Evolutionary conservation across 371 early-diverging fungal genomes (phyloP).

Genomic region (Furculomyces boomerangus): DNA sequence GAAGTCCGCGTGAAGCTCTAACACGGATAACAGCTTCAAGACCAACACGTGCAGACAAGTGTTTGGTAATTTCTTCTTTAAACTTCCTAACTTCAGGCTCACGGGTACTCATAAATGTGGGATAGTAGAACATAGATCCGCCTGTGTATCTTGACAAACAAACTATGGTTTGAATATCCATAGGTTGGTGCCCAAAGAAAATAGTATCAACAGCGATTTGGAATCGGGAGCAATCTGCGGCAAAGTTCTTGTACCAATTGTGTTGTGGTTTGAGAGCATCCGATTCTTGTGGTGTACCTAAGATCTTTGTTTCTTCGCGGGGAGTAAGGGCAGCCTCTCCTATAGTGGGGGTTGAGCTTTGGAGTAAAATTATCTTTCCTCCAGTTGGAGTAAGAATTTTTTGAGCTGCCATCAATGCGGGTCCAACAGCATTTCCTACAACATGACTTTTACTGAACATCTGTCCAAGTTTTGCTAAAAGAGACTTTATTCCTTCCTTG

Average conservation of each 20-base stretch:
- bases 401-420: constrained; percentile 59
- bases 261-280: constrained; percentile 63
- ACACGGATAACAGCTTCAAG: constrained; percentile 93
- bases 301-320: constrained; percentile 75
- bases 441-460: constrained; percentile 60
- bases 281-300: constrained; percentile 79
- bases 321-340: constrained; percentile 74
- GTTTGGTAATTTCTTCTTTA: constrained; percentile 65
- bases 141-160: constrained; percentile 82
- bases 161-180: constrained; percentile 86
- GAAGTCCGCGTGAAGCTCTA: constrained; percentile 75
- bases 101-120: constrained; percentile 77
- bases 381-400: constrained; percentile 61
- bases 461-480: constrained; percentile 62
- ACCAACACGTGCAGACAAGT: constrained; percentile 69
- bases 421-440: constrained; percentile 60
- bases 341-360: constrained; percentile 57
- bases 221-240: constrained; percentile 75
- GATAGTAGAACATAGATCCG: constrained; percentile 88
- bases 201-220: constrained; percentile 90
- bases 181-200: constrained; percentile 69
- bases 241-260: constrained; percentile 84
- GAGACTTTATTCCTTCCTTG: constrained; percentile 43
- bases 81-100: constrained; percentile 79
- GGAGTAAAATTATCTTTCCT: constrained; percentile 71